Percentiles rank a stretch among this genome's conserved stretches.
Evolutionary conservation across 1,284 basidiomycete species (phyloP).

Genomic region (Cutaneotrichosporon sp.): DNA sequence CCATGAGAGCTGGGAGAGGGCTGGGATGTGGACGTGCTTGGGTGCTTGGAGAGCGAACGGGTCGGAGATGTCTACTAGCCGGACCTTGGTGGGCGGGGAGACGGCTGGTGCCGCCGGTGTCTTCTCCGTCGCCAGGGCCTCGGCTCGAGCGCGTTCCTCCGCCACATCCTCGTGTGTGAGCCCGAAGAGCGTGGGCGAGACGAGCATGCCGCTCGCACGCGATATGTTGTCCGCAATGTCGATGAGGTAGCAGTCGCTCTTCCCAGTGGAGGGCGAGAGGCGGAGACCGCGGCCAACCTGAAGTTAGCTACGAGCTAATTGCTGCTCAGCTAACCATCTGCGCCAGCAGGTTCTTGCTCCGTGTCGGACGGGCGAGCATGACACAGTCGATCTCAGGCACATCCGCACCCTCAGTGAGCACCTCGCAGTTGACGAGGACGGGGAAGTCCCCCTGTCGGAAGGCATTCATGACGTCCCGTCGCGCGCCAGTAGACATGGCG

Average conservation of each 20-base stretch:
- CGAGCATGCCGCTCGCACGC: conserved; percentile 72
- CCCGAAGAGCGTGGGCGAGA: conserved; percentile 82
- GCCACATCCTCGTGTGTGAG: conserved; percentile 71
- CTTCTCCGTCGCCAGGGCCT: not conserved
- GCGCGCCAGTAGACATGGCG: conserved; percentile 66
- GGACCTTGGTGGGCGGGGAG: not conserved
- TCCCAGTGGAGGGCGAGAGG: conserved; percentile 76
- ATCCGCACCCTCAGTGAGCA: conserved; percentile 88
- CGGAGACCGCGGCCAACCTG: conserved; percentile 92
- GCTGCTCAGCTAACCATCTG: conserved; percentile 76
- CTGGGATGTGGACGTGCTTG: not conserved
- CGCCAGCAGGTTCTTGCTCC: conserved; percentile 82
- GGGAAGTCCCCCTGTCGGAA: conserved; percentile 77
- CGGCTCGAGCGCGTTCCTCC: not conserved
- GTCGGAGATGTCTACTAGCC: conserved; percentile 10
- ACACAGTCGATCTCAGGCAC: conserved; percentile 83
- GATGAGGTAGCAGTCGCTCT: conserved; percentile 82
- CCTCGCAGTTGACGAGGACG: conserved; percentile 89
- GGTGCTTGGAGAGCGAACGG: conserved; percentile 21
- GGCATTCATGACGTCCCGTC: conserved; percentile 65
- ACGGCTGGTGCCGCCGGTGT: not conserved
- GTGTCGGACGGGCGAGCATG: conserved; percentile 80
- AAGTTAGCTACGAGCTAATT: not conserved
- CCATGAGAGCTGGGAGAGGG: conserved; percentile 40
- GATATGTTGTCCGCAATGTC: conserved; percentile 83